A percentile compares a stretch with the other conserved stretches of the same genome.
These are phyloP conservation scores for Rhytidiadelphus loreus DNA, from an alignment of 225 moss, liverwort and hornwort species.

Conservation along the genomic window DNA sequence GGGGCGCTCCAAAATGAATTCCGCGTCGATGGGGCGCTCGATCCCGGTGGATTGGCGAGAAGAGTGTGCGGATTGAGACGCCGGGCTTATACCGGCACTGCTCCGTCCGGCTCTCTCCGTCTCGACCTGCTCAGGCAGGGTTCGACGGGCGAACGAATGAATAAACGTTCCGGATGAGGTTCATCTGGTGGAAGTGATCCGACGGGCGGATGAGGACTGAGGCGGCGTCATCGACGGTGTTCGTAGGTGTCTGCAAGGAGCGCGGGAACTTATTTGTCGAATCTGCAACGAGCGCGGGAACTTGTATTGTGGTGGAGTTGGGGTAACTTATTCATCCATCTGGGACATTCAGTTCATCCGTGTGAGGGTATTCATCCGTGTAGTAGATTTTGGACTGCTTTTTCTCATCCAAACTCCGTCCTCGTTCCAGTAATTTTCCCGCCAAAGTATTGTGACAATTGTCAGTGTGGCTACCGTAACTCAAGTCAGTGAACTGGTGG, in stretches of 20 bases:
- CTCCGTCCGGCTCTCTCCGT: neutral
- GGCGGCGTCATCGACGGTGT: neutral
- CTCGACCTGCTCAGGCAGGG: neutral
- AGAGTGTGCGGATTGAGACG: neutral
- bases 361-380: neutral
- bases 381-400: too few relatives aligned
- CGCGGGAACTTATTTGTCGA: neutral
- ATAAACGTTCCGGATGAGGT: neutral
- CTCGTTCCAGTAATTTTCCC: neutral
- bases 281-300: neutral
- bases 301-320: neutral
- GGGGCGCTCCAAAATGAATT: constrained; percentile 4
- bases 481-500: neutral
- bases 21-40: neutral
- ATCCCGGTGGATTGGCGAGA: neutral
- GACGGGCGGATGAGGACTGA: neutral
- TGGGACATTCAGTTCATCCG: neutral
- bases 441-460: neutral
- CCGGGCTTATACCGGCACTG: neutral
- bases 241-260: neutral
- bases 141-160: neutral
- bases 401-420: neutral
- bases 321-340: neutral
- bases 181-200: neutral
- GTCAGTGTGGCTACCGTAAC: neutral